These are phyloP conservation scores for Eucalyptus shirleyi DNA, from an alignment of 345 rosid species.

Conservation along the genomic window DNA sequence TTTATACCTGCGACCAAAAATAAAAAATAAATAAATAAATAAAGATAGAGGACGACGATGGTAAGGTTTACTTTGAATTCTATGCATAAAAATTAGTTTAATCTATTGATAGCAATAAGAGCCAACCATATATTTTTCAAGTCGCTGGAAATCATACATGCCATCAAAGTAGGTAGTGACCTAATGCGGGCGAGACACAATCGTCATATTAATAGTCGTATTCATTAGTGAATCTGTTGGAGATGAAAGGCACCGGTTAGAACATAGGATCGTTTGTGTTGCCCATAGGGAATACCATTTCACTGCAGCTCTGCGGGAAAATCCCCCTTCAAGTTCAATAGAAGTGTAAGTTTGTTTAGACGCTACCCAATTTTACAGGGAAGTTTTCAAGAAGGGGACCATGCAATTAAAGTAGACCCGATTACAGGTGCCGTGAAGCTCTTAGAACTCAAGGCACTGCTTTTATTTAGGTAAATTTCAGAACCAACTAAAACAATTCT, in stretches of 20 bases:
- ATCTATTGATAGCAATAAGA: too few species aligned
- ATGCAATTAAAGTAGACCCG: neutral
- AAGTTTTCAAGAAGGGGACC: neutral
- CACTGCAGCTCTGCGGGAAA: slow-evolving; percentile 23
- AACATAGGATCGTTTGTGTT: slow-evolving; percentile 21
- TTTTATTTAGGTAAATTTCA: too few species aligned
- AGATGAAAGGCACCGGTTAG: slow-evolving; percentile 2
- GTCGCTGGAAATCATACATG: slow-evolving; percentile 1
- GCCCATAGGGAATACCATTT: slow-evolving; percentile 36
- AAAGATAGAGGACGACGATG: too few species aligned
- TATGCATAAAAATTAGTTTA: too few species aligned
- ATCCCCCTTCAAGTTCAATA: neutral
- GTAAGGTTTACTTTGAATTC: too few species aligned
- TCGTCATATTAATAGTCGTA: neutral
- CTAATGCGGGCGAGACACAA: slow-evolving; percentile 19
- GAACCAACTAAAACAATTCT: too few species aligned
- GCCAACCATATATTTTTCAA: too few species aligned
- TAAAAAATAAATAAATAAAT: too few species aligned
- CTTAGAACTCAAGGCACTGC: too few species aligned
- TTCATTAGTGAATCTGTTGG: neutral
- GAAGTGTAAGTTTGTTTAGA: too few species aligned
- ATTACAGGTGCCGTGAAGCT: too few species aligned
- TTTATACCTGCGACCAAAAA: too few species aligned
- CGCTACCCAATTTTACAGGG: neutral
- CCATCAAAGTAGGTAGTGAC: slow-evolving; percentile 36